Percentiles rank a stretch among this genome's conserved stretches.
phyloP scores from a whole-genome alignment of 2,329 filamentous ascomycete species.

The Fusarium fracticaudum region DNA sequence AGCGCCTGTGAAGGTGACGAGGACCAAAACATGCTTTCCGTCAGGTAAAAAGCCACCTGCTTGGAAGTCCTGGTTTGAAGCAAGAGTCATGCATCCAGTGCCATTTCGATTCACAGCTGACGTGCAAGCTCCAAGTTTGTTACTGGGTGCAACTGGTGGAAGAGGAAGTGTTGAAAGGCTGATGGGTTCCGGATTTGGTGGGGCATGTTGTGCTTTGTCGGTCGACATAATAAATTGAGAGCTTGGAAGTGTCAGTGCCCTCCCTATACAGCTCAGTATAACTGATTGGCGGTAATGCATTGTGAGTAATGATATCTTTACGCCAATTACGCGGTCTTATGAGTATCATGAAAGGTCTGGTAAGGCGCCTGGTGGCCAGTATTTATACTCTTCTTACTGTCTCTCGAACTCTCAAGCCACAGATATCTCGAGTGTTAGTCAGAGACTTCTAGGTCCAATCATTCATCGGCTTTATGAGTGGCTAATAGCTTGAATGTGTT shows the following conservation, averaged over 20 bases:
- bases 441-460: neutral
- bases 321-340: no score
- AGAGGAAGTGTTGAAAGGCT: slow-evolving; percentile 3
- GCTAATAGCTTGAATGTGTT: rapidly evolving
- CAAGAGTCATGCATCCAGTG: slow-evolving; percentile 4
- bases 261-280: neutral
- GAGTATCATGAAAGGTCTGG: no score
- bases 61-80: neutral
- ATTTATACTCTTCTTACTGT: neutral
- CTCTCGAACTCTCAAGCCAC: no score
- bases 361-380: no score
- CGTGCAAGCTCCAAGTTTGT: neutral
- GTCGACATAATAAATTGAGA: neutral
- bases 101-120: neutral
- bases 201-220: neutral
- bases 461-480: no score
- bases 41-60: slow-evolving; percentile 51
- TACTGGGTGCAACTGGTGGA: neutral
- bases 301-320: neutral
- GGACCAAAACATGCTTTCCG: slow-evolving; percentile 52
- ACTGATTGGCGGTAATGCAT: neutral
- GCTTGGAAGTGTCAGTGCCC: neutral
- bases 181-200: slow-evolving; percentile 6
- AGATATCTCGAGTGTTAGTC: no score
- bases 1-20: slow-evolving; percentile 53